Evolutionary conservation across 2,329 filamentous ascomycete species (phyloP), one percentile per base, ranked within the genome.

Genomic region (Phaeosphaeriaceae sp.): DNA sequence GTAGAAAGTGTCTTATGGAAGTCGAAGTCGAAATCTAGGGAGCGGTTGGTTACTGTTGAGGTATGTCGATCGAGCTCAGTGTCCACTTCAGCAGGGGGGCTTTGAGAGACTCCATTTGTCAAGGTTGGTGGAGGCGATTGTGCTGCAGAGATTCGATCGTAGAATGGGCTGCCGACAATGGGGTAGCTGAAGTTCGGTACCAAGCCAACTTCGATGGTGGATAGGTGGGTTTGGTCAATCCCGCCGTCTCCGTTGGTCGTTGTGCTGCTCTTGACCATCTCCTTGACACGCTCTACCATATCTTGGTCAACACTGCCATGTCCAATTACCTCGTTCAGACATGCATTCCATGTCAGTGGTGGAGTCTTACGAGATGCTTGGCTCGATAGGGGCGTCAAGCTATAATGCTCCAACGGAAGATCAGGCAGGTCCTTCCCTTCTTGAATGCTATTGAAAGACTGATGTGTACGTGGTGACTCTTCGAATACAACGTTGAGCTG

Each of bases 121-220:
- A 7, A 22, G 22, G 13, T 22, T 40, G 24, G 31, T 11, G 7
- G 46, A 31, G 22, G 17, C 17, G 27, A 5, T 22, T 50, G 48
- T 11, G 44, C 25, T 10, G 45, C 13, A 21, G 13, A 11, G 19
- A 49, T 7, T 15, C 51, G 60, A 42, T 65, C 59, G 47, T 61
- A 58, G 41, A 66, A 71, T 1, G 50, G 21, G 27, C 58, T 65
- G 5, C 54, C 49, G 19, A 41, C 27, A 19, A 68, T 52, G 0
- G 68, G 67, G 20, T 62, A 63, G 17, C 64, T 70, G 48, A 73
- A 73, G 46, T 70, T 72, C 5, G 70, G 68, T 11, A 72, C 67
- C 9, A 70, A 54, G 3, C 53, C 58, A 10, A 56, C 55, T 25
- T 59, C 52, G 1, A 20, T 2, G 17, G 58, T 44, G 2, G 53